Percentiles rank a stretch among this genome's conserved stretches.
These are phyloP conservation scores for Saxispiralis lemnorum DNA, from an alignment of 495 filamentous ascomycete genomes.

Conservation along the genomic window DNA sequence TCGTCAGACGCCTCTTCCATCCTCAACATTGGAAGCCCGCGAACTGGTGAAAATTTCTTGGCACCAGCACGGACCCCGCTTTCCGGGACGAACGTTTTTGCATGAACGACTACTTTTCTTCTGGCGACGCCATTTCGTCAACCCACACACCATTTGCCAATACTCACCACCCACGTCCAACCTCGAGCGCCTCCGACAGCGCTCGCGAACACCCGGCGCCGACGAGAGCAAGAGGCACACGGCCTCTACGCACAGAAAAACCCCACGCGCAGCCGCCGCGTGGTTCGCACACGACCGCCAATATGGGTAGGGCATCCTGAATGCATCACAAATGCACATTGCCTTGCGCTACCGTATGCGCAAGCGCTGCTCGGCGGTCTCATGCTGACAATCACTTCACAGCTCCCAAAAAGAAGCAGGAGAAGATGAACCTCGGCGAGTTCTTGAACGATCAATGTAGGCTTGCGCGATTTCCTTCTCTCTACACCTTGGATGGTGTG, in stretches of 20 bases:
- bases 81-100: background rate
- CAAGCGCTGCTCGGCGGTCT: no score
- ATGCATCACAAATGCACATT: background rate
- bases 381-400: conserved; percentile 16
- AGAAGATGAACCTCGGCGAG: conserved; percentile 84
- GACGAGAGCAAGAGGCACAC: background rate
- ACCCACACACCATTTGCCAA: background rate
- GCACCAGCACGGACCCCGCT: background rate
- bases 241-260: background rate
- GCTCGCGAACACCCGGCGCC: background rate
- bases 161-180: background rate
- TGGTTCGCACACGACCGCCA: conserved; percentile 3
- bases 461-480: conserved; percentile 12
- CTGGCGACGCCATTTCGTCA: no score
- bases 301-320: conserved; percentile 1
- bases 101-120: no score
- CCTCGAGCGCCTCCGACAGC: background rate
- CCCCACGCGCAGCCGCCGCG: background rate
- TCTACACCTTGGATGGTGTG: no score
- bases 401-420: conserved; percentile 68
- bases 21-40: no score
- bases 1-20: no score
- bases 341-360: no score
- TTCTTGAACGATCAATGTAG: conserved; percentile 79
- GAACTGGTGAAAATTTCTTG: no score